Percentiles rank a stretch among this genome's conserved stretches.
phyloP scores from a whole-genome alignment of 805 yeast genomes.

The Candida fluviatilis region DNA sequence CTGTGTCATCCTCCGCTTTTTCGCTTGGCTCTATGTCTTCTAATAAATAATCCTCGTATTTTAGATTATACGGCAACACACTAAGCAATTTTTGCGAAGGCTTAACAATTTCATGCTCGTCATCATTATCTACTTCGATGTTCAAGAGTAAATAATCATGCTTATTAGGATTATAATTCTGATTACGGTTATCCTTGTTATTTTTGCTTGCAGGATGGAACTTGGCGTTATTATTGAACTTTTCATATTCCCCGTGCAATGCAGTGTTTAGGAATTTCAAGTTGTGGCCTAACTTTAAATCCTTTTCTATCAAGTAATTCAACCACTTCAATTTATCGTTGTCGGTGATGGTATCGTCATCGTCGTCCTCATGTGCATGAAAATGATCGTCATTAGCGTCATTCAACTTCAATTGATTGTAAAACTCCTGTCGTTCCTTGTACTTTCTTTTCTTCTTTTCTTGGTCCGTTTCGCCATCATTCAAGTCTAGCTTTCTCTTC shows the following conservation, averaged over 20 bases:
- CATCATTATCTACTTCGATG: constrained; percentile 18
- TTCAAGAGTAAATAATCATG: constrained; percentile 26
- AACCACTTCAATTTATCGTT: constrained; percentile 32
- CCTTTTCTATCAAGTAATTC: constrained; percentile 34
- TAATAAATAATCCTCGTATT: constrained; percentile 19
- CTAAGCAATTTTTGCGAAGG: constrained; percentile 22
- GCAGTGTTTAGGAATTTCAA: constrained; percentile 29
- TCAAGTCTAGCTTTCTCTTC: constrained; percentile 33
- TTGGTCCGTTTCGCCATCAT: constrained; percentile 30
- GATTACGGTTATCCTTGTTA: constrained; percentile 15
- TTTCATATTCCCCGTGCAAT: constrained; percentile 22
- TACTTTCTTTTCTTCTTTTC: constrained; percentile 30
- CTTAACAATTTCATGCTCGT: constrained; percentile 8
- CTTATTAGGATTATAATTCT: constrained; percentile 22
- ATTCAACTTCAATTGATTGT: constrained; percentile 31
- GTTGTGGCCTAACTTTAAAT: constrained; percentile 32
- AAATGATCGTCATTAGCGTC: constrained; percentile 13
- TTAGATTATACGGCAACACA: constrained; percentile 29
- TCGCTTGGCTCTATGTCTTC: constrained; percentile 18
- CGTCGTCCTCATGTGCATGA: constrained; percentile 14
- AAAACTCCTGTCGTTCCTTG: constrained; percentile 36
- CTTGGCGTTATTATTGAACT: constrained; percentile 23
- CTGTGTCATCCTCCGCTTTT: constrained; percentile 20
- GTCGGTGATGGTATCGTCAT: constrained; percentile 13
- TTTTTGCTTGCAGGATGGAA: constrained; percentile 23